Base-by-base conservation (phyloP, 116 monocot genomes). In the Posidonia oceanica region DNA sequence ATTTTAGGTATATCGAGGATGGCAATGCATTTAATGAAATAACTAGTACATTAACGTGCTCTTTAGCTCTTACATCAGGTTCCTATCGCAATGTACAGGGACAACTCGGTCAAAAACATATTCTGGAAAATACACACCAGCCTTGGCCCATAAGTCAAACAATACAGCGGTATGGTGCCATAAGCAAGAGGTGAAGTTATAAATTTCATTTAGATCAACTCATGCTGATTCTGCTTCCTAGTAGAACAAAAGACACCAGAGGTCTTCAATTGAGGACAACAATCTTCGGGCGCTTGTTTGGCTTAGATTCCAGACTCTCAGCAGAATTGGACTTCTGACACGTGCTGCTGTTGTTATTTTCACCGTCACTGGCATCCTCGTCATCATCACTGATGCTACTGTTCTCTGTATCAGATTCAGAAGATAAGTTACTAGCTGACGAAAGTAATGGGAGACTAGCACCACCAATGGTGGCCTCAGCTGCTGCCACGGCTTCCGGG, bases 401-500 rank as follows among this genome's bases (percentile, higher is more conserved):
- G 4, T 16, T 4, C 7, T 58, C 57, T 36, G 38, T 57, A 39
- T 70, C 70, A 17, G 17, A 38, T 36, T 58, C 70, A 22, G 12
- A 39, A 20, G 6, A 6, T 14, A 21, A 4, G 39, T 11, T 18
- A 70, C n/a, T 12, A 69, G 10, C 21, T 48, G 48, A 48, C 29
- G 67, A 67, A n/a, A 3, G 54, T 37, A 64, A 4, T 4, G 75
- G 37, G 59, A 73, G 69, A 42, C 38, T 68, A 69, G 74, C 37
- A 17, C 73, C 80, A 13, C 61, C 64, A 61, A 83, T 63, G 4
- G 79, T 64, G 38, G 86, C 76, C 67, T 91, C 85, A 54, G 88
- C 88, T 54, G 79, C 84, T 16, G 83, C 77, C 1, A 91, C 76
- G 22, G 91, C 91, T 75, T 89, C 85, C 3, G 73, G 70, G 2